A percentile compares a stretch with the other conserved stretches of the same genome.
phyloP scores from a whole-genome alignment of 2,329 filamentous ascomycete species.

The Alternaria sp. region DNA sequence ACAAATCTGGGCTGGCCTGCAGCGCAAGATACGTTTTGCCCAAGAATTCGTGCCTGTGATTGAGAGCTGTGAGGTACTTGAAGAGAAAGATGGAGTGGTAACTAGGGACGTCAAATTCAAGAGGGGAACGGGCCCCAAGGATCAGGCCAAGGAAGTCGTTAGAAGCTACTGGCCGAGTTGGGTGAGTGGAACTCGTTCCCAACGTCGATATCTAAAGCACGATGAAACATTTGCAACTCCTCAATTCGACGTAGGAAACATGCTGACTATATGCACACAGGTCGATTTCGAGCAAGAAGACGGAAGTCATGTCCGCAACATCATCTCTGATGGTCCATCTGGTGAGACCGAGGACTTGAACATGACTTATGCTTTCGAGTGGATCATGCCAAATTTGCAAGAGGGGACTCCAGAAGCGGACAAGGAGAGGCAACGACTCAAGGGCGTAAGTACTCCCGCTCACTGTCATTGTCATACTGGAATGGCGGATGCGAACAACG shows the following conservation, averaged over 20 bases:
- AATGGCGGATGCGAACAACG: background rate
- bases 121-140: slow-evolving; percentile 38
- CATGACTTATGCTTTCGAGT: slow-evolving; percentile 60
- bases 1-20: slow-evolving; percentile 57
- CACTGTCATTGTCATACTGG: background rate
- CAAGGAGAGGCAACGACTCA: slow-evolving; percentile 36
- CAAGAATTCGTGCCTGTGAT: slow-evolving; percentile 59
- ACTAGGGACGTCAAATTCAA: slow-evolving; percentile 54
- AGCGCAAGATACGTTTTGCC: slow-evolving; percentile 57
- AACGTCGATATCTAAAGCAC: background rate
- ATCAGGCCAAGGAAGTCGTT: slow-evolving; percentile 51
- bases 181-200: slow-evolving; percentile 37
- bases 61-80: slow-evolving; percentile 51
- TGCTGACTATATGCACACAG: slow-evolving; percentile 39
- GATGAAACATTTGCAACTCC: background rate
- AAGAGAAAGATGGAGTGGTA: slow-evolving; percentile 49
- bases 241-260: background rate
- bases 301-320: slow-evolving; percentile 56
- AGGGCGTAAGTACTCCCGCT: slow-evolving; percentile 27
- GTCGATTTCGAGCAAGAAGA: slow-evolving; percentile 58
- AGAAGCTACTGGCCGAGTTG: slow-evolving; percentile 51
- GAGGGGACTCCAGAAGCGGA: slow-evolving; percentile 48
- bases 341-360: slow-evolving; percentile 47
- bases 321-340: slow-evolving; percentile 52
- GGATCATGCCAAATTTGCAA: slow-evolving; percentile 47